Evolutionary conservation across 805 yeast genomes (phyloP), one percentile per base, ranked within the genome.

Genomic region (Starmerella gropengiesseri): DNA sequence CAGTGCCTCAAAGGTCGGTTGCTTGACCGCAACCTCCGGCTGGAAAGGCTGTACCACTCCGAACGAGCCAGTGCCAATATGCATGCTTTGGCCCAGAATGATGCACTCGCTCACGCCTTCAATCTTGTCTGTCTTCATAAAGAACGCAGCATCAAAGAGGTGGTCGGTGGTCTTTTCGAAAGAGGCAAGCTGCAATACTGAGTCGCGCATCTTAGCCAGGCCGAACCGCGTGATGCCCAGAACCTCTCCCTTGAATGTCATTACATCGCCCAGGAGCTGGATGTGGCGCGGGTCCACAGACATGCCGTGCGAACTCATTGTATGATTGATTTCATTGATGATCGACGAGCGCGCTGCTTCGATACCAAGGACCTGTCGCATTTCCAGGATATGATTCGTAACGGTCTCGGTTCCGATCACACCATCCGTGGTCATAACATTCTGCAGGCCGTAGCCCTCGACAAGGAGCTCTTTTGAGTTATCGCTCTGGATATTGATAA

Each of bases 301-400:
- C 98, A 91, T 91, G 65, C 99, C 99, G 69, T 91, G 98, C 64
- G 86, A 85, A 60, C 94, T 78, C 99, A 91, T 91, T 43, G 98
- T 91, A 60, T 86, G 86, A 59, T 83, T 94, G 62, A 91, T 91
- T 67, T 91, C 99, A 50, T 77, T 77, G 59, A 91, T 81, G 60
- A 91, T 91, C 54, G 94, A 80, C 0, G 85, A 67, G 61, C 99
- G 74, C 1, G 98, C 98, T 2, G 99, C 99, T 62, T 91, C 99
- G 51, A 91, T 93, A 57, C 99, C 99, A 48, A 91, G 68, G 5
- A 89, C 96, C 50, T 76, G 75, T 53, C 74, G 76, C 49, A 89
- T 86, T 61, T 91, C 99, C 48, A 91, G 66, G 26, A 91, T 78
- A 64, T 91, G 99, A 61, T 91, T 91, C 11, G 98, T 89, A 46